Conservation (phyloP, 257 asterid species). For the Knoxia roxburghii region DNA sequence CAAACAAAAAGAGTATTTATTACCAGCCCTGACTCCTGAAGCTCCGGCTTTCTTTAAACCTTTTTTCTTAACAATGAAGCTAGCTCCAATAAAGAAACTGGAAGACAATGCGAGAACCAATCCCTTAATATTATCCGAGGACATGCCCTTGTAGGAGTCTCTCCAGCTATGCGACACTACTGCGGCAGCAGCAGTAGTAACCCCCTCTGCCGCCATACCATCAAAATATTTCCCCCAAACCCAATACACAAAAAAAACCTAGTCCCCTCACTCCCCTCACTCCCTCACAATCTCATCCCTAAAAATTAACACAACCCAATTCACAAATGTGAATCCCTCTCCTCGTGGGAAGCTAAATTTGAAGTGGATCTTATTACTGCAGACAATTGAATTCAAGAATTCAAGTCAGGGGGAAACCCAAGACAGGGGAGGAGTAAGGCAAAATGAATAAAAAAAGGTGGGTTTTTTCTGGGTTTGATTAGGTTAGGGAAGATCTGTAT, state of each 20-base stretch:
- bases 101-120: constrained; percentile 75
- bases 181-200: constrained; percentile 27
- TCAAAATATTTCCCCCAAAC: background rate
- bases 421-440: too few species aligned
- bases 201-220: constrained; percentile 39
- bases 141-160: constrained; percentile 65
- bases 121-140: constrained; percentile 75
- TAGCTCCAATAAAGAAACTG: constrained; percentile 74
- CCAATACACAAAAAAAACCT: constrained; percentile 1
- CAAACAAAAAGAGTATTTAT: background rate
- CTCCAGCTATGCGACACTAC: constrained; percentile 24
- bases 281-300: constrained; percentile 14
- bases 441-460: background rate
- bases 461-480: background rate
- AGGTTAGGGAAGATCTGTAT: constrained; percentile 15
- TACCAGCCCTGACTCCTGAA: constrained; percentile 83
- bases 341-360: background rate
- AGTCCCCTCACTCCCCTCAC: too few species aligned
- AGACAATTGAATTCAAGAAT: background rate
- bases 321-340: background rate
- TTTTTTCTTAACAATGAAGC: constrained; percentile 91
- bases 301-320: constrained; percentile 1
- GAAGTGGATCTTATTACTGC: constrained; percentile 9
- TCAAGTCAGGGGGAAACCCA: too few species aligned
- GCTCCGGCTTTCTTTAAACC: constrained; percentile 87